Percentiles rank a stretch among this genome's conserved stretches.
Evolutionary conservation across 495 filamentous ascomycete genomes (phyloP).

Genomic region (Aspergillus kassunensis): DNA sequence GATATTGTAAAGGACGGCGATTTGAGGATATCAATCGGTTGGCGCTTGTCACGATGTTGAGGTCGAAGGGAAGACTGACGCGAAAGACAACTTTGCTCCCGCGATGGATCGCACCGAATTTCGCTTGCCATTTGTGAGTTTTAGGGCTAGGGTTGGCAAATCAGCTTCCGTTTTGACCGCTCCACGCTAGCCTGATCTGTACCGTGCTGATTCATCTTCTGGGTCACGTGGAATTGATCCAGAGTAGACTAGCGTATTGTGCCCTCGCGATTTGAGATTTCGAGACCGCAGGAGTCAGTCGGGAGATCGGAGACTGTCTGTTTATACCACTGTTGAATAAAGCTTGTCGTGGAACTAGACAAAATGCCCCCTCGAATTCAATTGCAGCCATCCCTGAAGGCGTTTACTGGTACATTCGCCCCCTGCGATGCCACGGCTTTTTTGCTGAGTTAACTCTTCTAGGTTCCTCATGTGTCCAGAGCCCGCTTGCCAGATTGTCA

Average conservation of each 20-base stretch:
- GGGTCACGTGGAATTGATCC: conserved; percentile 3
- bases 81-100: conserved; percentile 31
- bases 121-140: conserved; percentile 43
- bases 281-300: conserved; percentile 10
- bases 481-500: conserved; percentile 26
- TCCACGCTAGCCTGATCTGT: background rate
- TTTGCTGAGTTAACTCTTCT: background rate
- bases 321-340: background rate
- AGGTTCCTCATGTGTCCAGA: conserved; percentile 34
- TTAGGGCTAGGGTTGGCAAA: conserved; percentile 39
- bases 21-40: conserved; percentile 52
- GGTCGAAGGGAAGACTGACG: conserved; percentile 33
- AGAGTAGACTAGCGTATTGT: conserved; percentile 27
- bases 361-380: conserved; percentile 75
- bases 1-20: conserved; percentile 43
- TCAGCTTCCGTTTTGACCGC: background rate
- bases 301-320: background rate
- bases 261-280: conserved; percentile 29
- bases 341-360: conserved; percentile 4
- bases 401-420: conserved; percentile 56
- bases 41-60: conserved; percentile 48
- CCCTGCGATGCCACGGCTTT: background rate
- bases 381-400: conserved; percentile 56
- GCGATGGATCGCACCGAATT: conserved; percentile 28
- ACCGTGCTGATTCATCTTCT: background rate